Evolutionary conservation across 2,329 filamentous ascomycete species (phyloP).

Genomic region (Fusarium sp.): DNA sequence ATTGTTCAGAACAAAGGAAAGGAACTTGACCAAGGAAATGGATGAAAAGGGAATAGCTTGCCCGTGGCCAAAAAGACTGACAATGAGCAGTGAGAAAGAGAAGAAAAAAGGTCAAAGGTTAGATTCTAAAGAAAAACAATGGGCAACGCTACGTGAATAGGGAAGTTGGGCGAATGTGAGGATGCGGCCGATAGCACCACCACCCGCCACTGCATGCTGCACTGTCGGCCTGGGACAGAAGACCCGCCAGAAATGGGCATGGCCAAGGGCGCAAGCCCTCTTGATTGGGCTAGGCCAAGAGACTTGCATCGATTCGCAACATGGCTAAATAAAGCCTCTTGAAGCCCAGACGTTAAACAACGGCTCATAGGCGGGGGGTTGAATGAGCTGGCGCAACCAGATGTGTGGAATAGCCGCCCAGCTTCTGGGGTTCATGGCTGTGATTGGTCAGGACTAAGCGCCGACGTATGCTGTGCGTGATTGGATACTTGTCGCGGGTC

Average conservation of each 20-base stretch:
- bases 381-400: constrained; percentile 38
- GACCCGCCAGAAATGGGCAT: constrained; percentile 29
- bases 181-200: constrained; percentile 32
- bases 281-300: constrained; percentile 38
- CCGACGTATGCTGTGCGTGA: constrained; percentile 38
- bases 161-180: constrained; percentile 11
- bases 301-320: constrained; percentile 27
- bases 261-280: constrained; percentile 28
- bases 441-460: constrained; percentile 48
- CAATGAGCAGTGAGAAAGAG: constrained; percentile 5
- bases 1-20: constrained; percentile 39
- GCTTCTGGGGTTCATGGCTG: constrained; percentile 7
- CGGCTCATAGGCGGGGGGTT: constrained; percentile 41
- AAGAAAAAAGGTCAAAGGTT: constrained; percentile 6
- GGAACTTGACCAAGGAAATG: constrained; percentile 13
- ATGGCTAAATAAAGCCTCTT: constrained; percentile 44
- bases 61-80: constrained; percentile 7
- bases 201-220: constrained; percentile 12
- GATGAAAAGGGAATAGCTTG: constrained; percentile 13
- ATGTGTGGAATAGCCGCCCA: constrained; percentile 54
- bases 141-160: constrained; percentile 16
- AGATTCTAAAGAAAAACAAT: constrained; percentile 16
- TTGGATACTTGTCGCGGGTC: constrained; percentile 43
- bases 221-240: constrained; percentile 8
- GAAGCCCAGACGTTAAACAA: constrained; percentile 25